Evolutionary conservation across 257 asterid species (phyloP).

Genomic region (Voacanga thouarsii): DNA sequence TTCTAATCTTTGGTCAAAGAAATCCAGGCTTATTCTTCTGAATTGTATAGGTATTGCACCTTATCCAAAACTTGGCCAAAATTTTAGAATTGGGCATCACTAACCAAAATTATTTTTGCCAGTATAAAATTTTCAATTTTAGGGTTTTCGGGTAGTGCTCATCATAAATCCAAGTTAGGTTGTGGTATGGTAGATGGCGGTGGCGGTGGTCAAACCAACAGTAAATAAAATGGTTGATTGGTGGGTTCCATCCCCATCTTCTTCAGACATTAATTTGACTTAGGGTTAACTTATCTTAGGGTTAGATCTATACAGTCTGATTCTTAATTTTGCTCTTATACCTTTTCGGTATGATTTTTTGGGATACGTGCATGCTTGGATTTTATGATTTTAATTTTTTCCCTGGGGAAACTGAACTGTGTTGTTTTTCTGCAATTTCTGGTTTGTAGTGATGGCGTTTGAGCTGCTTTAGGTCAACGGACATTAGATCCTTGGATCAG

Average conservation of each 20-base stretch:
- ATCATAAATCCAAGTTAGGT: not conserved
- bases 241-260: constrained; percentile 15
- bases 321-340: not conserved
- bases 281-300: constrained; percentile 12
- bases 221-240: not conserved
- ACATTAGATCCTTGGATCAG: constrained; percentile 30
- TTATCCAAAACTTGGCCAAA: constrained; percentile 10
- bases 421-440: constrained; percentile 9
- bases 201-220: constrained; percentile 16
- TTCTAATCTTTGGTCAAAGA: not conserved
- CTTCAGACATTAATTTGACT: constrained; percentile 1
- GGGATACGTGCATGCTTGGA: not conserved
- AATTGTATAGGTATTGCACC: not conserved
- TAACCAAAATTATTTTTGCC: not conserved
- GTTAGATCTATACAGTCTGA: constrained; percentile 21
- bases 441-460: constrained; percentile 25
- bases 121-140: not conserved
- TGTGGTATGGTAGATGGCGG: constrained; percentile 12
- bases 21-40: not conserved
- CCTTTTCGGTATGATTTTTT: not conserved
- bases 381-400: not conserved
- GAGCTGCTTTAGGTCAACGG: constrained; percentile 25
- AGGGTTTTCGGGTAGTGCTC: not conserved
- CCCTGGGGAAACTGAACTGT: not conserved
- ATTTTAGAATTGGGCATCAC: not conserved